Conservation (phyloP, 179 eudicot genomes). For the Drosera spatulata region DNA sequence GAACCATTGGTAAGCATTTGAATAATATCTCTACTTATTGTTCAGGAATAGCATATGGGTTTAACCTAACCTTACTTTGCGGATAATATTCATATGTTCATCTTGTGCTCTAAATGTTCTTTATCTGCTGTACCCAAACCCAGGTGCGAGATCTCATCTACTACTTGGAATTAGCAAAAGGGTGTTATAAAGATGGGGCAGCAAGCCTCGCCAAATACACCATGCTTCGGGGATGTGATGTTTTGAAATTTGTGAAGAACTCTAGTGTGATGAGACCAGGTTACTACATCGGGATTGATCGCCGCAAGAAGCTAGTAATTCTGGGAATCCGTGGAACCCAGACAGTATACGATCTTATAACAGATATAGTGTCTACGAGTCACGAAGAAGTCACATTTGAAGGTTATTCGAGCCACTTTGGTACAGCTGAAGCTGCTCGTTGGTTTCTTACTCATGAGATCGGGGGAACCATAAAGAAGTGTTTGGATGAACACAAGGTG, state of each 20-base stretch:
- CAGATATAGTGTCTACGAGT: slow-evolving; percentile 81
- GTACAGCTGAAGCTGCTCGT: slow-evolving; percentile 96
- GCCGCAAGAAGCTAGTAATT: slow-evolving; percentile 72
- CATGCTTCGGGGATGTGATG: slow-evolving; percentile 85
- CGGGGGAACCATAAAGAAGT: slow-evolving; percentile 51
- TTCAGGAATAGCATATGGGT: no score
- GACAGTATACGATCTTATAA: slow-evolving; percentile 75
- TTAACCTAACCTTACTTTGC: no score
- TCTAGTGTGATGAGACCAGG: slow-evolving; percentile 93
- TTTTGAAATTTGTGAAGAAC: slow-evolving; percentile 63
- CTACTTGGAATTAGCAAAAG: slow-evolving; percentile 80
- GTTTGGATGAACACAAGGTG: slow-evolving; percentile 72
- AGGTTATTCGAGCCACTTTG: slow-evolving; percentile 87
- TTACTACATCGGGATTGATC: slow-evolving; percentile 81
- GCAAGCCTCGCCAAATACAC: slow-evolving; percentile 69
- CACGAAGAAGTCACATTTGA: slow-evolving; percentile 70
- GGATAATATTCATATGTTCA: no score
- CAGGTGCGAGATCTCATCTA: slow-evolving; percentile 87
- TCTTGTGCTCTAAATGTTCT: not conserved
- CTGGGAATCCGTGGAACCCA: slow-evolving; percentile 98
- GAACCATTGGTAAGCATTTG: slow-evolving; percentile 45
- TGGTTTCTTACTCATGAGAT: slow-evolving; percentile 90
- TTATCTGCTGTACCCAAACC: slow-evolving; percentile 1
- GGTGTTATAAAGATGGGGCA: slow-evolving; percentile 55
- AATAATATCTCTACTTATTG: slow-evolving; percentile 2